Evolutionary conservation across 768 basidiomycete genomes (phyloP).

Genomic region (Suillus lakei): DNA sequence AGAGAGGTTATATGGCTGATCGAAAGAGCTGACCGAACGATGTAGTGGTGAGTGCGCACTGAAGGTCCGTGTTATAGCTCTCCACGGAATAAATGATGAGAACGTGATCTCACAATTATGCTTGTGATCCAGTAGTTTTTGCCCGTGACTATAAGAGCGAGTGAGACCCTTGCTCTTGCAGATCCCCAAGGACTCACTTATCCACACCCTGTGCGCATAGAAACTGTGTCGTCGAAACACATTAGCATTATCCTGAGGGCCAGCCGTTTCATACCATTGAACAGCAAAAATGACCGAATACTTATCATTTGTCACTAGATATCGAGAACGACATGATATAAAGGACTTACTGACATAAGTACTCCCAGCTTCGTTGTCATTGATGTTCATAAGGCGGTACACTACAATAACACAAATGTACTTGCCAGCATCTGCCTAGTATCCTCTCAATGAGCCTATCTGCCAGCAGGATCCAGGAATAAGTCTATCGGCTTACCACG

Average conservation of each 20-base stretch:
- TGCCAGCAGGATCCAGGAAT: background rate
- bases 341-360: background rate
- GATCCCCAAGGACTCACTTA: constrained; percentile 19
- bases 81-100: background rate
- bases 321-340: background rate
- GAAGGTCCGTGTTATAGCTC: constrained; percentile 5
- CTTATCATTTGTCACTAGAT: constrained; percentile 12
- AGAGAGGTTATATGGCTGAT: background rate
- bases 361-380: background rate
- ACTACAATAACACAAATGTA: background rate
- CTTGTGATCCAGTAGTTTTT: constrained; percentile 18
- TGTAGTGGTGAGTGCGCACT: constrained; percentile 9
- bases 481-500: background rate
- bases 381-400: background rate
- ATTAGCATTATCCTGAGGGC: background rate
- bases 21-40: constrained; percentile 17
- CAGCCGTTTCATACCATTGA: constrained; percentile 18
- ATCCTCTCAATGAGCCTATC: background rate
- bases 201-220: constrained; percentile 32
- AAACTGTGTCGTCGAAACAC: constrained; percentile 19
- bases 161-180: background rate
- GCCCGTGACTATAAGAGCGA: constrained; percentile 19
- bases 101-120: background rate
- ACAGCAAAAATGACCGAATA: constrained; percentile 23
- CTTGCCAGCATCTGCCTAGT: constrained; percentile 1